Conservation (phyloP, 495 filamentous ascomycete genomes). For the Neurospora sp. region DNA sequence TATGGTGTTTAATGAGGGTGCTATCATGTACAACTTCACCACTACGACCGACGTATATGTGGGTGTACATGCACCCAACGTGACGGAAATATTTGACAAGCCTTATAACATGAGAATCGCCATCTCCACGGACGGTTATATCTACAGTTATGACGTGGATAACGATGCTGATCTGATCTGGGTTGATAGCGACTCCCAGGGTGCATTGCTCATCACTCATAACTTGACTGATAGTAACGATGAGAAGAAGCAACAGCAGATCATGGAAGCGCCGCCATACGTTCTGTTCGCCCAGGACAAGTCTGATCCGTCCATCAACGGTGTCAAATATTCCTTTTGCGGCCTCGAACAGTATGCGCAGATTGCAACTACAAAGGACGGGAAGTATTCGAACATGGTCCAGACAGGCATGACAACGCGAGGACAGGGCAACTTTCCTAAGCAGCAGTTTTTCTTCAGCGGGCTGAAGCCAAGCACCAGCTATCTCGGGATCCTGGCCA, state of each 20-base stretch:
- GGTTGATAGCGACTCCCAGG: constrained; percentile 68
- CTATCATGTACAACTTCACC: constrained; percentile 43
- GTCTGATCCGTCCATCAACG: constrained; percentile 47
- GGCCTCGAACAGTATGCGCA: constrained; percentile 54
- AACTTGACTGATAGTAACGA: constrained; percentile 44
- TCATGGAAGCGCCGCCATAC: constrained; percentile 58
- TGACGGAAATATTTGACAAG: constrained; percentile 43
- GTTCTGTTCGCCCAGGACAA: constrained; percentile 67
- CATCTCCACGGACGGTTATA: constrained; percentile 67
- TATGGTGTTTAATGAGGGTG: constrained; percentile 44
- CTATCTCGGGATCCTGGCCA: constrained; percentile 64
- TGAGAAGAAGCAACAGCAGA: constrained; percentile 33
- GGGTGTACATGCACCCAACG: constrained; percentile 56
- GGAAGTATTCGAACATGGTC: constrained; percentile 31
- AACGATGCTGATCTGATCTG: constrained; percentile 46
- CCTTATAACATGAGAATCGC: constrained; percentile 70
- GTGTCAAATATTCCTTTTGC: constrained; percentile 66
- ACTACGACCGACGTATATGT: constrained; percentile 59
- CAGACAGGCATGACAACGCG: constrained; percentile 57
- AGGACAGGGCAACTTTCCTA: constrained; percentile 51
- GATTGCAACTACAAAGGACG: constrained; percentile 43
- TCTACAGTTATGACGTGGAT: constrained; percentile 46
- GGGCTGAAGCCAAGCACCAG: constrained; percentile 57
- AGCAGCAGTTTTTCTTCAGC: constrained; percentile 76
- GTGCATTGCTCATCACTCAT: constrained; percentile 68